A percentile compares a stretch with the other conserved stretches of the same genome.
phyloP scores from a whole-genome alignment of 1,139 yeast species.

The Pichia sp. region DNA sequence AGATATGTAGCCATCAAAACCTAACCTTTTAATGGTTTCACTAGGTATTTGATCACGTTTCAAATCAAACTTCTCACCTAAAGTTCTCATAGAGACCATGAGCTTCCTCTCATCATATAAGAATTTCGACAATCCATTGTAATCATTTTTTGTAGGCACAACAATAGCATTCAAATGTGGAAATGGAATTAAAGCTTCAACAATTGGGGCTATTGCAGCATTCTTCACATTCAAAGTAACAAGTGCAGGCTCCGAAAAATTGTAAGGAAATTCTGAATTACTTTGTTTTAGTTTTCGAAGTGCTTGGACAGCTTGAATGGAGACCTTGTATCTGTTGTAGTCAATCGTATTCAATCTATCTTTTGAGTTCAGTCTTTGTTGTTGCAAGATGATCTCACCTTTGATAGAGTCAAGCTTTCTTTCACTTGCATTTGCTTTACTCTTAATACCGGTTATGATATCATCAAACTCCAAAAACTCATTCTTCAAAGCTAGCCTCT shows the following conservation, averaged over 20 bases:
- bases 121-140: conserved; percentile 38
- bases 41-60: conserved; percentile 24
- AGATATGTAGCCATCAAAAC: conserved; percentile 75
- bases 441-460: conserved; percentile 1
- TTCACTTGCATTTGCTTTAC: conserved; percentile 5
- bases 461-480: conserved; percentile 14
- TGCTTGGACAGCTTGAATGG: conserved; percentile 38
- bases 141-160: conserved; percentile 41
- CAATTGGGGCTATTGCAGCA: conserved; percentile 43
- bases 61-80: conserved; percentile 29
- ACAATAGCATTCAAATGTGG: conserved; percentile 57
- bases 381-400: conserved; percentile 17
- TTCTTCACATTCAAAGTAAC: conserved; percentile 56
- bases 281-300: conserved; percentile 30
- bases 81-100: conserved; percentile 46
- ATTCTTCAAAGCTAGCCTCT: conserved; percentile 20
- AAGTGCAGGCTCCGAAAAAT: conserved; percentile 73
- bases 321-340: conserved; percentile 29
- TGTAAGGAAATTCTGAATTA: conserved; percentile 10
- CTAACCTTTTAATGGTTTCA: conserved; percentile 42
- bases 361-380: conserved; percentile 39
- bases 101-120: conserved; percentile 37
- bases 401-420: conserved; percentile 7
- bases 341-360: conserved; percentile 46
- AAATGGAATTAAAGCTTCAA: conserved; percentile 56